Conservation (phyloP, 208 protist species). For the Herpetomonas tarakana region DNA sequence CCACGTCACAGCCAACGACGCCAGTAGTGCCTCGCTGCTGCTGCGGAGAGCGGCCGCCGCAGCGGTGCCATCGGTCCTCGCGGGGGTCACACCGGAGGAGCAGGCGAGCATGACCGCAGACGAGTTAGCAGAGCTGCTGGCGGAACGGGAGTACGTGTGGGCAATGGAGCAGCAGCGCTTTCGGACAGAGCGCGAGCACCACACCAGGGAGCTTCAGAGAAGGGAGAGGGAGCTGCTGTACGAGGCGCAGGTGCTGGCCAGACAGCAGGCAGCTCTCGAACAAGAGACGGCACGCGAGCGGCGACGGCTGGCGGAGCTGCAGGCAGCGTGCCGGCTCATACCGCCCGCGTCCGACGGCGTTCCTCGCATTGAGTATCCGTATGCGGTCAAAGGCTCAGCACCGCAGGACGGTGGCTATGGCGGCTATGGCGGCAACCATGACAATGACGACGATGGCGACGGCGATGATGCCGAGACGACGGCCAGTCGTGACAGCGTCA, state of each 20-base stretch:
- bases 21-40: not conserved
- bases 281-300: conserved; percentile 28
- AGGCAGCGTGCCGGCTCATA: conserved; percentile 11
- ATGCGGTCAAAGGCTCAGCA: too few species aligned
- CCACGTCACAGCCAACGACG: too few species aligned
- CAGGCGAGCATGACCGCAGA: conserved; percentile 16
- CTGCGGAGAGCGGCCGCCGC: not conserved
- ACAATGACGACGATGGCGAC: too few species aligned
- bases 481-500: too few species aligned
- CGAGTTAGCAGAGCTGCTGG: conserved; percentile 32
- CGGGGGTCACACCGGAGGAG: not conserved
- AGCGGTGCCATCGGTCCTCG: not conserved
- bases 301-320: conserved; percentile 24
- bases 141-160: conserved; percentile 54
- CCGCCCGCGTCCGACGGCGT: not conserved
- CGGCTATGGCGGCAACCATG: too few species aligned
- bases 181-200: conserved; percentile 46
- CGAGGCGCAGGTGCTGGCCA: conserved; percentile 23
- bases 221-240: conserved; percentile 25
- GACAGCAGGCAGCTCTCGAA: conserved; percentile 21
- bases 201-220: conserved; percentile 19
- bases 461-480: too few species aligned
- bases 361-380: conserved; percentile 2
- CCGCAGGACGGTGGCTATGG: too few species aligned
- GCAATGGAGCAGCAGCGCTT: conserved; percentile 66